Base-by-base conservation (phyloP, 352 stramenopile species). In the Pythium angustatum region DNA sequence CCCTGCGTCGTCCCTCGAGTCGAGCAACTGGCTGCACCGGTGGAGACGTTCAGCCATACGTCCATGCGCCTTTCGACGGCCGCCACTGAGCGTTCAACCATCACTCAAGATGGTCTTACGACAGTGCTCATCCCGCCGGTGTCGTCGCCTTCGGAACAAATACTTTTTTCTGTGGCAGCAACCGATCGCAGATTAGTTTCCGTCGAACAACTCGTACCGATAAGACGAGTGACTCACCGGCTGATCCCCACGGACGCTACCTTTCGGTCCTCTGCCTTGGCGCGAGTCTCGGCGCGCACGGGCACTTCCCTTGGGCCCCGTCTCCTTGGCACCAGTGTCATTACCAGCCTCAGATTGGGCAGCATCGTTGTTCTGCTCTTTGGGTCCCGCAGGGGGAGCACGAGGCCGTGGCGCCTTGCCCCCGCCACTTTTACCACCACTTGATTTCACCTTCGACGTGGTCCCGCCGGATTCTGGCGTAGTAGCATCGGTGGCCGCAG, bases 81-180 rank as follows among this genome's bases (percentile, higher is more conserved):
- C 24, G 44, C 33, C 21, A n/a, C 5, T 45, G 30, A 47, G 50
- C 21, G 33, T 27, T 10, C 17, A 26, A 33, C 33, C 50, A 58
- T 34, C 56, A 63, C n/a, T n/a, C 26, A 44, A 28, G 38, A 38
- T 58, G 48, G 24, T 26, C 19, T 8, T 38, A 33, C 14, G 11
- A 2, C 1, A 40, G 24, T 22, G 24, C 28, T 68, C 62, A 68
- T 44, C 53, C 45, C 62, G 78, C 69, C 41, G 62, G 62, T 58
- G 68, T 81, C 51, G 73, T 45, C 51, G 77, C 79, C 59, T 90
- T 90, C 14, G 79, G 79, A 14, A 73, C 76, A 66, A 88, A 90
- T 21, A 83, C 72, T 52, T 86, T 87, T 63, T 88, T 87, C 81
- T 87, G 22, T n/a, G n/a, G n/a, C 26, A 58, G 51, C 36, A 27